phyloP scores from a whole-genome alignment of 495 filamentous ascomycete genomes.

The Penicillium fimorum region DNA sequence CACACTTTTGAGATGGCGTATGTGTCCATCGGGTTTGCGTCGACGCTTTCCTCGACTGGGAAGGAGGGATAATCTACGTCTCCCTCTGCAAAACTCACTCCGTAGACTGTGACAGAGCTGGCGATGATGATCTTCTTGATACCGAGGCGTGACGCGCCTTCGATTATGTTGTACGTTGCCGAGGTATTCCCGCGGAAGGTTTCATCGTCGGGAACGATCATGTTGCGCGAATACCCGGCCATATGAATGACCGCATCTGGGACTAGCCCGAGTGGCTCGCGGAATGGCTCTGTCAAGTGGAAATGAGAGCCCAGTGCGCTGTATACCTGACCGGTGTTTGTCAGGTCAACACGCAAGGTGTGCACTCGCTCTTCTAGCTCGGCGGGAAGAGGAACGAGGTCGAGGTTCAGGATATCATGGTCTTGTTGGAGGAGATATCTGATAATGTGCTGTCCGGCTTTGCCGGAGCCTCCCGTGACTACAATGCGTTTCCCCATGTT shows the following conservation, averaged over 20 bases:
- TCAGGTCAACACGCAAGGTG: conserved; percentile 57
- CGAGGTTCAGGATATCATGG: conserved; percentile 57
- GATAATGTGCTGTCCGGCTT: conserved; percentile 59
- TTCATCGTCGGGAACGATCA: conserved; percentile 61
- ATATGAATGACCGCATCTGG: conserved; percentile 63
- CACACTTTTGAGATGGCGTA: conserved; percentile 62
- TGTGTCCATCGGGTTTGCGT: conserved; percentile 53
- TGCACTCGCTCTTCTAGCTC: conserved; percentile 46
- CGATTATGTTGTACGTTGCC: conserved; percentile 59
- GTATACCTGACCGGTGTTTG: conserved; percentile 59
- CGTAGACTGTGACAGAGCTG: conserved; percentile 57
- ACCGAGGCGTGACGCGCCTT: conserved; percentile 57
- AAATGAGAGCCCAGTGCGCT: conserved; percentile 58
- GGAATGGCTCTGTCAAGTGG: conserved; percentile 49
- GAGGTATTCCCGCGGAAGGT: conserved; percentile 54
- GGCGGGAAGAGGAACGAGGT: conserved; percentile 45
- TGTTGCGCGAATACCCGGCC: conserved; percentile 58
- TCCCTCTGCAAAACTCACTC: conserved; percentile 57
- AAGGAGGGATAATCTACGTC: conserved; percentile 55
- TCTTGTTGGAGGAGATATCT: conserved; percentile 51
- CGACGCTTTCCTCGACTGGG: conserved; percentile 55
- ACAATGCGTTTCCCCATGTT: conserved; percentile 47
- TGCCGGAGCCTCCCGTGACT: conserved; percentile 58
- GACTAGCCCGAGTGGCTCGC: conserved; percentile 32
- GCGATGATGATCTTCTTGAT: conserved; percentile 62